A percentile compares a stretch with the other conserved stretches of the same genome.
Evolutionary conservation across 345 rosid species (phyloP).

Genomic region (Noccaea bulbosa): DNA sequence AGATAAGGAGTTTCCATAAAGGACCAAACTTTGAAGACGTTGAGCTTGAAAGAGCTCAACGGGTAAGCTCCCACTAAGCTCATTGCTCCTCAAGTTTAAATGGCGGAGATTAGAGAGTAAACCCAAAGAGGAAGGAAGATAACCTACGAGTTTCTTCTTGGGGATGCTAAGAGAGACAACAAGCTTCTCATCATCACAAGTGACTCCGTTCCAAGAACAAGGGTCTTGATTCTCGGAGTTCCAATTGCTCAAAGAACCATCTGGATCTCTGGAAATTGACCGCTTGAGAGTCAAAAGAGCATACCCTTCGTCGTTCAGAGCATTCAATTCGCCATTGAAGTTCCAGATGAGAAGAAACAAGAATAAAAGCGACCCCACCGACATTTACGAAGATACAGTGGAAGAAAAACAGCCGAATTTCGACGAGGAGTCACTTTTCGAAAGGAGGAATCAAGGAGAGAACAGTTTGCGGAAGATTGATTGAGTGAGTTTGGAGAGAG

Average conservation of each 20-base stretch:
- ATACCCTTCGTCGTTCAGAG: slow-evolving; percentile 61
- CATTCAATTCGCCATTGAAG: slow-evolving; percentile 46
- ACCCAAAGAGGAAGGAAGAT: slow-evolving; percentile 76
- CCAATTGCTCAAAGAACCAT: slow-evolving; percentile 77
- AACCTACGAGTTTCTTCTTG: slow-evolving; percentile 76
- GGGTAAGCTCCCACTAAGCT: slow-evolving; percentile 72
- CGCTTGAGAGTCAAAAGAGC: slow-evolving; percentile 76
- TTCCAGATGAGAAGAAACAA: slow-evolving; percentile 42
- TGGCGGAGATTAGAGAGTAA: slow-evolving; percentile 79
- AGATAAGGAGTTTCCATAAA: slow-evolving; percentile 82
- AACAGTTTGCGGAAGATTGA: slow-evolving; percentile 37
- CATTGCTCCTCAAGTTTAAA: slow-evolving; percentile 76
- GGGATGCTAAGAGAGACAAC: slow-evolving; percentile 81
- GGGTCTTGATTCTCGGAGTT: slow-evolving; percentile 72
- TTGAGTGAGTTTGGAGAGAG: slow-evolving; percentile 18
- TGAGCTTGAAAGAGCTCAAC: slow-evolving; percentile 64
- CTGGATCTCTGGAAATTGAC: slow-evolving; percentile 70
- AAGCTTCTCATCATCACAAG: slow-evolving; percentile 74
- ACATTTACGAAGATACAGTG: slow-evolving; percentile 26
- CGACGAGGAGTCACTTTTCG: slow-evolving; percentile 7
- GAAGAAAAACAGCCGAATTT: neutral
- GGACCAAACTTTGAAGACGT: slow-evolving; percentile 86
- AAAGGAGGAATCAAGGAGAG: slow-evolving; percentile 28
- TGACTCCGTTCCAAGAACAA: slow-evolving; percentile 93
- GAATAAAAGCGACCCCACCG: slow-evolving; percentile 44